Percentiles rank a stretch among this genome's conserved stretches.
phyloP scores from a whole-genome alignment of 2,329 filamentous ascomycete genomes.

The Xylariales sp. region DNA sequence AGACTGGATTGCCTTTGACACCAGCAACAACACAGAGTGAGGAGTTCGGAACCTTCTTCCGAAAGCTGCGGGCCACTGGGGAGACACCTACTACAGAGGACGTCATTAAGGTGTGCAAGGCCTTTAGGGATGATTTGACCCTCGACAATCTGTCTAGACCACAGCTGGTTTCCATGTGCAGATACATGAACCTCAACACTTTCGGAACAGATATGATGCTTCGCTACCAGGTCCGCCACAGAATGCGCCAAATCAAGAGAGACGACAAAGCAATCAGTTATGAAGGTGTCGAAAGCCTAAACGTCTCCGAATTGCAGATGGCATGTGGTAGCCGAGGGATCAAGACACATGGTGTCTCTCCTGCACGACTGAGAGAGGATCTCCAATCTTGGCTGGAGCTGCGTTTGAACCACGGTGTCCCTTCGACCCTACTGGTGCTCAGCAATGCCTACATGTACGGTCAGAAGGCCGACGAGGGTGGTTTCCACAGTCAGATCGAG shows the following conservation, averaged over 20 bases:
- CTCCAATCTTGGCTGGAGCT: conserved; percentile 92
- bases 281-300: conserved; percentile 88
- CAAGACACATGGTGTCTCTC: conserved; percentile 86
- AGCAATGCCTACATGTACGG: conserved; percentile 98
- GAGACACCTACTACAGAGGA: conserved; percentile 84
- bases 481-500: conserved; percentile 86
- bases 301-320: conserved; percentile 87
- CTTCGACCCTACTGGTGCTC: conserved; percentile 88
- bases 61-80: conserved; percentile 87
- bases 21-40: conserved; percentile 81
- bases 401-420: conserved; percentile 88
- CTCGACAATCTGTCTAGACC: conserved; percentile 94
- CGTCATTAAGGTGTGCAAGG: conserved; percentile 98
- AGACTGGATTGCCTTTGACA: conserved; percentile 88
- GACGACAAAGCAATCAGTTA: conserved; percentile 92
- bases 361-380: conserved; percentile 81
- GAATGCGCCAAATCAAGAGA: conserved; percentile 98
- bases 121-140: conserved; percentile 96
- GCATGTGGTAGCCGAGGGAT: conserved; percentile 90
- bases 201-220: conserved; percentile 98
- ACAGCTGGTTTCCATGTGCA: conserved; percentile 94
- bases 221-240: conserved; percentile 91
- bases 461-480: conserved; percentile 68
- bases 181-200: conserved; percentile 95
- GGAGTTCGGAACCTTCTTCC: conserved; percentile 95